These are phyloP conservation scores for Vigna unguiculata DNA, from an alignment of 306 rosid species.

Conservation along the genomic window DNA sequence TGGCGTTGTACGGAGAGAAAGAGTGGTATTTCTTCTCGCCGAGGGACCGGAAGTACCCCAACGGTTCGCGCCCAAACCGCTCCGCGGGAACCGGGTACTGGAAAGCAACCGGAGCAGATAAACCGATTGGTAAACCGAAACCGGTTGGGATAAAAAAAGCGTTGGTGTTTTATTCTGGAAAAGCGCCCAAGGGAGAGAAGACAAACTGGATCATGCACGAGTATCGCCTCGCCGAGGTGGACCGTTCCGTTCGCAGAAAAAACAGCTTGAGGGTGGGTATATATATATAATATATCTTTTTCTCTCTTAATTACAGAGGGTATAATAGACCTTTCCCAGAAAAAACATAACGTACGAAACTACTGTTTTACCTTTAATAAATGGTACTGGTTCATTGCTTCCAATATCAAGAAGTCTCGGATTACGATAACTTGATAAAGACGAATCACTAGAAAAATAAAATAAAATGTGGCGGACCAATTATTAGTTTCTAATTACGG, in stretches of 20 bases:
- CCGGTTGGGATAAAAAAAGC: constrained; percentile 83
- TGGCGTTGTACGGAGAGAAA: constrained; percentile 71
- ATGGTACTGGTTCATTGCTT: not conserved
- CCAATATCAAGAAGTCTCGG: not conserved
- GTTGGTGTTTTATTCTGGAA: constrained; percentile 76
- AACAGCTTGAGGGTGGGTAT: constrained; percentile 60
- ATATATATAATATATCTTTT: constrained; percentile 32
- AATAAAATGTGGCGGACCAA: not conserved
- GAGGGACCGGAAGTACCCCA: constrained; percentile 74
- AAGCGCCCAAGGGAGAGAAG: constrained; percentile 79
- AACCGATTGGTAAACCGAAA: constrained; percentile 73
- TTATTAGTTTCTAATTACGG: not conserved
- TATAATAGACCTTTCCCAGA: not conserved
- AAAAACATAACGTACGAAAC: not conserved
- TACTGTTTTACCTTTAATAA: not conserved
- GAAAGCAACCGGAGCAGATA: constrained; percentile 89
- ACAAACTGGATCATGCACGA: constrained; percentile 94
- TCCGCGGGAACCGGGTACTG: constrained; percentile 81
- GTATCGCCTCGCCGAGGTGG: constrained; percentile 78
- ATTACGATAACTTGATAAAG: not conserved
- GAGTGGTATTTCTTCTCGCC: constrained; percentile 88
- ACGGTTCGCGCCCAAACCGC: constrained; percentile 84
- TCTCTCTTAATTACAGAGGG: not conserved
- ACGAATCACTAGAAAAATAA: not conserved
- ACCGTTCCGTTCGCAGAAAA: constrained; percentile 69